Conservation (phyloP, 1,284 basidiomycete species). For the Ganoderma boninense region DNA sequence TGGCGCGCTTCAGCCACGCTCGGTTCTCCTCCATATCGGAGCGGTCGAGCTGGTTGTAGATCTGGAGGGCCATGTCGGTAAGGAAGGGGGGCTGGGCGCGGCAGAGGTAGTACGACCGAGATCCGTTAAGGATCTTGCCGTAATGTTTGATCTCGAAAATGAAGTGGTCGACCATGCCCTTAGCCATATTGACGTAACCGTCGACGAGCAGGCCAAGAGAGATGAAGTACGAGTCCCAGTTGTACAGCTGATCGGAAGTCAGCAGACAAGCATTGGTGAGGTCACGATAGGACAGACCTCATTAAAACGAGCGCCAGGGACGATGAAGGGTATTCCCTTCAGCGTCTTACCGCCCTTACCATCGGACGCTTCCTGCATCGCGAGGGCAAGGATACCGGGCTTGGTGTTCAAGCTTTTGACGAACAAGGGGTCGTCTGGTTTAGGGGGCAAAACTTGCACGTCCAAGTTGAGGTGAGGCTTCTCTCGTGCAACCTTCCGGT, state of each 20-base stretch:
- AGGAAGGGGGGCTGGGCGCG: slow-evolving; percentile 98
- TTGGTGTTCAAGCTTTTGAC: slow-evolving; percentile 94
- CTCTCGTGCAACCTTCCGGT: slow-evolving; percentile 80
- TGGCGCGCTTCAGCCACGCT: slow-evolving; percentile 92
- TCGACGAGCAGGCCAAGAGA: slow-evolving; percentile 94
- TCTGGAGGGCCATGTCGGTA: slow-evolving; percentile 98
- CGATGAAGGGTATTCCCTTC: slow-evolving; percentile 95
- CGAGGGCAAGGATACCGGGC: slow-evolving; percentile 93
- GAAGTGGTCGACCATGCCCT: slow-evolving; percentile 98
- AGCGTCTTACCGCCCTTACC: slow-evolving; percentile 81
- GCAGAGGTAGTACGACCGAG: slow-evolving; percentile 91
- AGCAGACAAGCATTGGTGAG: background rate
- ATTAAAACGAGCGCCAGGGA: slow-evolving; percentile 97
- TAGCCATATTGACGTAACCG: slow-evolving; percentile 92
- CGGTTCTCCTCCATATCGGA: slow-evolving; percentile 86
- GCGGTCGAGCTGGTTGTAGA: slow-evolving; percentile 94
- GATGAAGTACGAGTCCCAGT: slow-evolving; percentile 97
- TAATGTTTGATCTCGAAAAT: slow-evolving; percentile 99
- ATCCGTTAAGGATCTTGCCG: slow-evolving; percentile 87
- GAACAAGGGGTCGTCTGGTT: slow-evolving; percentile 88
- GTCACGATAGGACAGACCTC: slow-evolving; percentile 68
- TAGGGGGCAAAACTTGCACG: slow-evolving; percentile 87
- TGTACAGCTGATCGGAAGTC: slow-evolving; percentile 67
- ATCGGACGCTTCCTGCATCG: slow-evolving; percentile 93
- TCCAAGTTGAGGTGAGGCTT: slow-evolving; percentile 92